These are phyloP conservation scores for Sporothrix dimorphospora DNA, from an alignment of 2,329 filamentous ascomycete genomes.

Conservation along the genomic window DNA sequence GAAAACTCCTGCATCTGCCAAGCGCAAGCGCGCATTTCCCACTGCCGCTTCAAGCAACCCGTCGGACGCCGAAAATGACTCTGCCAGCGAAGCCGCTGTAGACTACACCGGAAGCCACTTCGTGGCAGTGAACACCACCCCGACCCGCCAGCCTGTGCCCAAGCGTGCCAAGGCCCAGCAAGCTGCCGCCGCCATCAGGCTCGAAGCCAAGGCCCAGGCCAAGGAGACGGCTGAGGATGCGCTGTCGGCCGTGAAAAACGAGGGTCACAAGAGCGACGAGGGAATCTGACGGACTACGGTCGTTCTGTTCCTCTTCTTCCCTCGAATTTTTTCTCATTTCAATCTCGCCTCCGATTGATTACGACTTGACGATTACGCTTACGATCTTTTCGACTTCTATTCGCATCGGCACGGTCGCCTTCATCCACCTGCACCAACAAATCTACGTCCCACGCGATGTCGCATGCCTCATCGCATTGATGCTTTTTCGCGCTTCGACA, in stretches of 20 bases:
- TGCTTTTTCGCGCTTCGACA: neutral
- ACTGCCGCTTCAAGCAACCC: neutral
- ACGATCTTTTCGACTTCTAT: neutral
- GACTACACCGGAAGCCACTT: neutral
- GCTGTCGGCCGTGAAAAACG: neutral
- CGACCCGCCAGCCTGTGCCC: neutral
- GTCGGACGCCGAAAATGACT: neutral
- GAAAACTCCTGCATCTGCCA: conserved; percentile 36
- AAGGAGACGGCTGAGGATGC: neutral
- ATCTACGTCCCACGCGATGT: too few species aligned
- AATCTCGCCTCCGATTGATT: neutral
- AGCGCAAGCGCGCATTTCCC: conserved; percentile 35
- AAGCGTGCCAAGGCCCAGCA: conserved; percentile 26
- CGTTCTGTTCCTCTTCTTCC: neutral
- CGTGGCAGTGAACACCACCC: neutral
- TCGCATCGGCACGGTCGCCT: neutral
- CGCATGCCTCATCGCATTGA: too few species aligned
- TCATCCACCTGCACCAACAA: too few species aligned
- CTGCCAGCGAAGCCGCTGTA: neutral
- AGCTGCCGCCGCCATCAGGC: conserved; percentile 20
- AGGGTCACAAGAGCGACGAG: neutral
- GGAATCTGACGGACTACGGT: neutral
- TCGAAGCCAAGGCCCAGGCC: conserved; percentile 6
- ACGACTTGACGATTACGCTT: neutral
- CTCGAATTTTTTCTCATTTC: neutral